Conservation (phyloP, 2,329 filamentous ascomycete genomes). For the Aspergillus piperis region DNA sequence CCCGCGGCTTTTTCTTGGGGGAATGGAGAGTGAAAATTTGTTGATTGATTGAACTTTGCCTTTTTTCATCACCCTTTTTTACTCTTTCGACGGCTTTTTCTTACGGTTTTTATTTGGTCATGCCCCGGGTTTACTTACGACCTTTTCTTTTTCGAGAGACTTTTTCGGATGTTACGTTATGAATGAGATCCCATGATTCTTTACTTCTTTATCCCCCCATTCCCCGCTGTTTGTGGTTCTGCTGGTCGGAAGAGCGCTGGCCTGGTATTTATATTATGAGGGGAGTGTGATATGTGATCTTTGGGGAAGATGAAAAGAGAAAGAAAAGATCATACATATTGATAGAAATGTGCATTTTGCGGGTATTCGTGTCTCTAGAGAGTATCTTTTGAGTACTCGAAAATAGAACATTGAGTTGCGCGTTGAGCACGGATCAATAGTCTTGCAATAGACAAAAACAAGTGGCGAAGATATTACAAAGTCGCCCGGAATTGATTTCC, state of each 20-base stretch:
- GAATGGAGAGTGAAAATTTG: slow-evolving; percentile 8
- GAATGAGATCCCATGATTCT: slow-evolving; percentile 20
- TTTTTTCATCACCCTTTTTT: background rate
- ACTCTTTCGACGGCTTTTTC: slow-evolving; percentile 17
- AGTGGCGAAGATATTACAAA: too few species aligned
- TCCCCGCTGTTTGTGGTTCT: slow-evolving; percentile 22
- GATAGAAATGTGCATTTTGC: slow-evolving; percentile 1
- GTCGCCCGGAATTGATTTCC: too few species aligned
- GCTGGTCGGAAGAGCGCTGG: slow-evolving; percentile 38
- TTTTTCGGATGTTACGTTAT: slow-evolving; percentile 23
- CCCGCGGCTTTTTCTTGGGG: slow-evolving; percentile 27
- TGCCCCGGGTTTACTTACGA: slow-evolving; percentile 22
- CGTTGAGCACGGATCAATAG: background rate
- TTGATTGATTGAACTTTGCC: background rate
- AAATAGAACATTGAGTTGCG: slow-evolving; percentile 6
- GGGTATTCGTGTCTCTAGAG: background rate
- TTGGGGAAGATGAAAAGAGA: background rate
- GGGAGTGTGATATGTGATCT: slow-evolving; percentile 8
- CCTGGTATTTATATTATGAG: slow-evolving; percentile 25
- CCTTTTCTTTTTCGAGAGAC: slow-evolving; percentile 7
- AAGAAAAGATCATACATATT: background rate
- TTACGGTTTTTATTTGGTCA: slow-evolving; percentile 26
- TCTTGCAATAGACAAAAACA: background rate
- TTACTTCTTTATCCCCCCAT: slow-evolving; percentile 7
- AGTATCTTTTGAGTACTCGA: background rate